Evolutionary conservation across 208 protist genomes (phyloP), one percentile per base, ranked within the genome.

Genomic region (Trichomonas tenax): DNA sequence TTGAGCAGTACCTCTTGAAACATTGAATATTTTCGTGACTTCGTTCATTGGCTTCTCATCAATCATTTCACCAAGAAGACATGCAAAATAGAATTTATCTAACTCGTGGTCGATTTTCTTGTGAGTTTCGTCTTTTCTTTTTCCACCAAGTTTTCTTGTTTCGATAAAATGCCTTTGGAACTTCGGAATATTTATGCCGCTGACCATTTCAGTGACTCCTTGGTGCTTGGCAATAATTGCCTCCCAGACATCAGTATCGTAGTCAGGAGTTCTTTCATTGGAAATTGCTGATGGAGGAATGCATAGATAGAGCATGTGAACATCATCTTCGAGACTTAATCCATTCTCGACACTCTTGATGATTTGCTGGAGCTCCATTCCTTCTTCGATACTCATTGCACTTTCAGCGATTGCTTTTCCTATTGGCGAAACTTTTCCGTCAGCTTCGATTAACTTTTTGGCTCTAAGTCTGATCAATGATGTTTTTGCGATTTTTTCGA

Each of bases 1-100:
- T 93, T 93, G 86, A 11, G 44, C 44, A 10, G 86, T 8, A 38
- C 86, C 86, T 38, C 86, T 48, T 38, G 40, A 34, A 8, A 93
- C 31, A 0, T 6, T 6, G 46, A 93, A 93, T 44, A 2, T n/a
- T 34, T n/a, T 38, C 0, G 44, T 41, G 4, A 93, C 26, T 48
- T 51, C 44, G 51, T 38, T 93, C 1, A 93, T 0, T 10, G 86
- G 34, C 46, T 38, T 23, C 17, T 93, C 86, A 17, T 41, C 40
- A 38, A 93, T 93, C 86, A 93, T 48, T 93, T 51, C 45, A 38
- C 36, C n/a, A 23, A 93, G 31, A 15, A 93, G 17, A 93, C 86
- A 93, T n/a, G 86, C 86, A 26, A 48, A 93, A 93, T 48, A 93
- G 23, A 93, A 93, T 10, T 44, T 41, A 51, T 93, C 86, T n/a